phyloP scores from a whole-genome alignment of 2,329 filamentous ascomycete genomes.

The Fusarium ambrosium region DNA sequence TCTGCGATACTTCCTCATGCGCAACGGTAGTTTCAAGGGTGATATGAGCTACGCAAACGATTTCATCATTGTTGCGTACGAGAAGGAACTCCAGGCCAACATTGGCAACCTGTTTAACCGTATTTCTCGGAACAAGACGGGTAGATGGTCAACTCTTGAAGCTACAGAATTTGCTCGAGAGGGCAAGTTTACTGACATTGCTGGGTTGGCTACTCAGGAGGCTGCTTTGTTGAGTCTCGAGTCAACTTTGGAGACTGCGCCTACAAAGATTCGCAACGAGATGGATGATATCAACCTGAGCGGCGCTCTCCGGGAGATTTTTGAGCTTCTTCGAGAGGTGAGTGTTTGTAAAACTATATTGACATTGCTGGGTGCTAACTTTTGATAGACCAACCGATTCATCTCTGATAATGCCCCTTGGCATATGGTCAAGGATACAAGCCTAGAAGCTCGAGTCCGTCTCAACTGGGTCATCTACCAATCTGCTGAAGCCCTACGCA shows the following conservation, averaged over 20 bases:
- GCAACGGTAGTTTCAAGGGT: constrained; percentile 80
- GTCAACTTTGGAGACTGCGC: constrained; percentile 37
- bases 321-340: constrained; percentile 73
- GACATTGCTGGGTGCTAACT: constrained; percentile 18
- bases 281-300: constrained; percentile 77
- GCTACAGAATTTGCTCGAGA: constrained; percentile 60
- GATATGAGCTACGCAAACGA: constrained; percentile 90
- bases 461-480: constrained; percentile 76
- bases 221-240: constrained; percentile 48
- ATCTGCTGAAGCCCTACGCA: constrained; percentile 80
- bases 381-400: constrained; percentile 55
- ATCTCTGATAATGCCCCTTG: constrained; percentile 78
- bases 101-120: constrained; percentile 86
- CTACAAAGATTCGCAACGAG: constrained; percentile 57
- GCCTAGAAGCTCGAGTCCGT: constrained; percentile 52
- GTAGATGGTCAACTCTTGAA: constrained; percentile 73
- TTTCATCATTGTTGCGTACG: constrained; percentile 81
- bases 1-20: constrained; percentile 89
- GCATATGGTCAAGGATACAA: constrained; percentile 62
- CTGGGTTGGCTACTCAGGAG: neutral
- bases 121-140: constrained; percentile 72
- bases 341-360: constrained; percentile 3
- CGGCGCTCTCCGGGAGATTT: constrained; percentile 74
- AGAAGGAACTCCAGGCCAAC: constrained; percentile 80
- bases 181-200: constrained; percentile 42